A percentile compares a stretch with the other conserved stretches of the same genome.
Conservation (phyloP, 805 yeast genomes). For the Sungouiozyma intestinalis region DNA sequence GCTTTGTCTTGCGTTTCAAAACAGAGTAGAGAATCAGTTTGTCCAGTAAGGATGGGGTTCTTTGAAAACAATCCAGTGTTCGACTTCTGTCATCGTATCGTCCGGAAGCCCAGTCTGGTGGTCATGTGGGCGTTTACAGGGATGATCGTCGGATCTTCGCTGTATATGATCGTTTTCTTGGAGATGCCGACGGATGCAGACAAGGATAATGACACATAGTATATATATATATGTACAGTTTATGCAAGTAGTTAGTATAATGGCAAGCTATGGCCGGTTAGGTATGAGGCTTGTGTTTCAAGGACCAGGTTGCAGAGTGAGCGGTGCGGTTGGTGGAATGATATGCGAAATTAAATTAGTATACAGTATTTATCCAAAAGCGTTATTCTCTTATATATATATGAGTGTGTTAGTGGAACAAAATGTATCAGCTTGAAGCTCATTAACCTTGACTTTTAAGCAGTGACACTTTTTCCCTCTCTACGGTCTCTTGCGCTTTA, state of each 20-base stretch:
- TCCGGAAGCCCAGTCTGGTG: constrained; percentile 19
- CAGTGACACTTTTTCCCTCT: not conserved
- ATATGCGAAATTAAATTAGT: not conserved
- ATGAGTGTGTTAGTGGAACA: not conserved
- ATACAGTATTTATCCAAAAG: not conserved
- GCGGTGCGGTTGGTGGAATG: not conserved
- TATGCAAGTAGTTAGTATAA: not conserved
- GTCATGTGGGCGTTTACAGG: constrained; percentile 28
- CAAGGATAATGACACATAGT: not conserved
- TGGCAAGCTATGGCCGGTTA: not conserved
- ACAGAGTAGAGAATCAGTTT: too few relatives aligned
- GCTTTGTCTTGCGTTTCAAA: not conserved
- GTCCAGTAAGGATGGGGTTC: constrained; percentile 16
- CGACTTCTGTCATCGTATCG: constrained; percentile 16
- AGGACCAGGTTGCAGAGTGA: not conserved
- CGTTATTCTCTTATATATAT: not conserved
- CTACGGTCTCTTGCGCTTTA: constrained; percentile 1
- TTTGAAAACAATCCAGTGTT: constrained; percentile 20
- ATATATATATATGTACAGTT: too few relatives aligned
- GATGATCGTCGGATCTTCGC: constrained; percentile 17
- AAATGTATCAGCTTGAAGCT: not conserved
- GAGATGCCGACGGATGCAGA: not conserved
- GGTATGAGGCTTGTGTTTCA: too few relatives aligned
- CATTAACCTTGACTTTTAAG: not conserved
- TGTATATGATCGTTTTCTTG: constrained; percentile 14